Percentiles rank a stretch among this genome's conserved stretches.
These are phyloP conservation scores for Acacia concinna DNA, from an alignment of 331 rosid genomes.

Conservation along the genomic window DNA sequence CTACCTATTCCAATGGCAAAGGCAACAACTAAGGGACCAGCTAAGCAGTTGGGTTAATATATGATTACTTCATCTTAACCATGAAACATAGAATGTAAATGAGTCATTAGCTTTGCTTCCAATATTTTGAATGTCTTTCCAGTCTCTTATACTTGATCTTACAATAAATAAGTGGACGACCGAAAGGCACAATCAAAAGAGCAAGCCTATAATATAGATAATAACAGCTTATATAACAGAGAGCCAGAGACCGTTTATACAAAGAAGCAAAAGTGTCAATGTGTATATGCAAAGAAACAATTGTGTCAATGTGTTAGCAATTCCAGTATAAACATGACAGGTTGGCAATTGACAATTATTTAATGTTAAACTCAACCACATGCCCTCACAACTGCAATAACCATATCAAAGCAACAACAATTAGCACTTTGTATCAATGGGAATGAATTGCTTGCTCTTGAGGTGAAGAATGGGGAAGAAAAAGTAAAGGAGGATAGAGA, in stretches of 20 bases:
- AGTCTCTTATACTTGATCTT: constrained; percentile 14
- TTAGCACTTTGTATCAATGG: background rate
- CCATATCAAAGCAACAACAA: background rate
- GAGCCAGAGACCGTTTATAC: background rate
- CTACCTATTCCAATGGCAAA: constrained; percentile 55
- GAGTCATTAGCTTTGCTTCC: constrained; percentile 6
- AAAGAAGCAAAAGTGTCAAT: background rate
- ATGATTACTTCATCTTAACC: constrained; percentile 3
- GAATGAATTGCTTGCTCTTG: background rate
- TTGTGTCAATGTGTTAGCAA: background rate
- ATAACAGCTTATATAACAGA: background rate
- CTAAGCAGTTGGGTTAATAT: constrained; percentile 9
- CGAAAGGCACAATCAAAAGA: constrained; percentile 8
- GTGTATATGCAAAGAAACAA: background rate
- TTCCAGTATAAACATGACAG: background rate
- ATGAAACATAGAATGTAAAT: constrained; percentile 1
- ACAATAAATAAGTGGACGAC: constrained; percentile 4
- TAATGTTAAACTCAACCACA: background rate
- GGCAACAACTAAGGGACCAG: constrained; percentile 12
- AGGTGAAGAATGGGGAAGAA: background rate
- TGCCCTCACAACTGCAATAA: background rate
- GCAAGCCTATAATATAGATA: background rate
- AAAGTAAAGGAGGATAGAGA: background rate
- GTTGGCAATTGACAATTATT: background rate
- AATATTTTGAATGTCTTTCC: background rate